Conservation (phyloP, 2,329 filamentous ascomycete genomes). For the Ophiocordyceps camponoti-floridani region DNA sequence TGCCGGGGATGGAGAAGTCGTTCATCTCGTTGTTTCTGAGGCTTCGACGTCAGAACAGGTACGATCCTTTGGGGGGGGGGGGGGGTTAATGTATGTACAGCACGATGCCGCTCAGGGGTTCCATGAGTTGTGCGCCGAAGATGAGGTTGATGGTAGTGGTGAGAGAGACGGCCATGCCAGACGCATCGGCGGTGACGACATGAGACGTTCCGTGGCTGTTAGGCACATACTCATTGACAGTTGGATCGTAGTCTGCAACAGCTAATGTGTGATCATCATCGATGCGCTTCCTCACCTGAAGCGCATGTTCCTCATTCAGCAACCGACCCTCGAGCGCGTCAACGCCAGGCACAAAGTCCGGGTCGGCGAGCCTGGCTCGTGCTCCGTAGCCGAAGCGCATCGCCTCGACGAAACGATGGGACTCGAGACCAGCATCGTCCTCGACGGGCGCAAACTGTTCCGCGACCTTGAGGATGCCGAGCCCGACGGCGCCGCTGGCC, state of each 20-base stretch:
- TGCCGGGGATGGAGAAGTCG: constrained; percentile 73
- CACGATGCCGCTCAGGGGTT: constrained; percentile 68
- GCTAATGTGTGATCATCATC: constrained; percentile 54
- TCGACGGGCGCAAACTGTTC: constrained; percentile 52
- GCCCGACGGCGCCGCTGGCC: constrained; percentile 56
- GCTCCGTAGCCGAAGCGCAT: constrained; percentile 78
- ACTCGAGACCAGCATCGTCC: constrained; percentile 43
- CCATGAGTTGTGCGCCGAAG: constrained; percentile 65
- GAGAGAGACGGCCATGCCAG: constrained; percentile 59
- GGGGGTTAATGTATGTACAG: constrained; percentile 26
- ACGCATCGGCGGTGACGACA: constrained; percentile 50
- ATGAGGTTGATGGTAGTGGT: constrained; percentile 81
- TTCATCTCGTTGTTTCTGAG: constrained; percentile 45
- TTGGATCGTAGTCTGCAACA: constrained; percentile 57
- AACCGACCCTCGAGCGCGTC: constrained; percentile 48
- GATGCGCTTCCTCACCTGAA: constrained; percentile 46
- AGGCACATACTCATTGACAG: constrained; percentile 37
- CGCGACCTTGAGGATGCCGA: constrained; percentile 67
- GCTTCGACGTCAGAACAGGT: background rate
- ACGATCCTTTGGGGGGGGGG: background rate
- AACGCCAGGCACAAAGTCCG: constrained; percentile 49
- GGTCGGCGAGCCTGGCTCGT: constrained; percentile 68
- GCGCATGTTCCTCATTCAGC: constrained; percentile 41
- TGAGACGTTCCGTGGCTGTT: constrained; percentile 61
- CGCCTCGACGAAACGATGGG: constrained; percentile 72